Evolutionary conservation across 2,329 filamentous ascomycete species (phyloP), one percentile per base, ranked within the genome.

Genomic region (Capronia epimyces): DNA sequence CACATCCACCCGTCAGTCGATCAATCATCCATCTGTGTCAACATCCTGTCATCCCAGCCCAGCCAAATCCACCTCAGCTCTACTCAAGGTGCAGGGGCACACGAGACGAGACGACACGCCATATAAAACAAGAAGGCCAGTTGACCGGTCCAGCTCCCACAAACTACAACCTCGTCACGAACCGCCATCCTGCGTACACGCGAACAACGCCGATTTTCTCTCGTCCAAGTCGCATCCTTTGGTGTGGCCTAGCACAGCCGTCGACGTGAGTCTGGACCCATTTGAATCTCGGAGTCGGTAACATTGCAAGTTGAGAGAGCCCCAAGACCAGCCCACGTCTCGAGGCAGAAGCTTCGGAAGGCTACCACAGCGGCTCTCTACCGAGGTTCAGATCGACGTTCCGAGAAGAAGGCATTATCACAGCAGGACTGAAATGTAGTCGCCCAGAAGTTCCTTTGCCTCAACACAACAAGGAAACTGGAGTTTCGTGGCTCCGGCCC

Each of bases 141-240:
- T 12, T 12, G 25, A 29, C 25, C 25, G 6, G 25, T 29, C n/a
- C n/a, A n/a, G n/a, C 25, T 29, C 25, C 25, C 12, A 7, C 25
- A 7, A 13, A 51, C 43, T 45, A 51, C 6, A 31, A 45, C 29
- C 44, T 43, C 52, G 49, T 37, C 42, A 43, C 49, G 49, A 52
- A 52, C 43, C 43, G 47, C 46, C 45, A 48, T 48, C 43, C 47
- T 44, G 43, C 43, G 22, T 36, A 36, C 32, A 25, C 27, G 22
- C 47, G 31, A 43, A 45, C 46, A 50, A 40, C 31, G n/a, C 37
- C 15, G 29, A 39, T 42, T 8, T n/a, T 34, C n/a, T n/a, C 31
- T n/a, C 10, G 7, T n/a, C n/a, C 31, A 4, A 13, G 31, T 34
- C 31, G 6, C 34, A 20, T 18, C 20, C 13, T 12, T 37, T 7